Percentiles rank a stretch among this genome's conserved stretches.
Evolutionary conservation across 2,329 filamentous ascomycete species (phyloP).

Genomic region (Drechslerella stenobrocha): DNA sequence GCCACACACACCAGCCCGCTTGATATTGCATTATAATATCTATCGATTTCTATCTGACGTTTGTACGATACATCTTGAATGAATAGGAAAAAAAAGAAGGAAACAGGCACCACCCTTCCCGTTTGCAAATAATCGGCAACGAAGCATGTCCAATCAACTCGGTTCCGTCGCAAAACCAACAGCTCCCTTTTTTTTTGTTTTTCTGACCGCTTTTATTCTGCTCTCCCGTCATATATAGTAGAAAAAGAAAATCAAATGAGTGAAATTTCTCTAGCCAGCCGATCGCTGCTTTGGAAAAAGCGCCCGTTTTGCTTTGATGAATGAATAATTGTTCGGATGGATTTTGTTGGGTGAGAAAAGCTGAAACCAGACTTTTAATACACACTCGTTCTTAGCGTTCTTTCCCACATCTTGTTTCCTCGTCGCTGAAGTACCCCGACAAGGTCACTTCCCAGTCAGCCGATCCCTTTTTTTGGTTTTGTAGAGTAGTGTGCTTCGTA

Average conservation of each 20-base stretch:
- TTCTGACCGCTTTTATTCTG: constrained; percentile 7
- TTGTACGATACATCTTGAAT: constrained; percentile 2
- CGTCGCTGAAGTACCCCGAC: constrained; percentile 24
- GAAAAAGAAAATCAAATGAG: constrained; percentile 8
- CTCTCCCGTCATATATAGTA: constrained; percentile 14
- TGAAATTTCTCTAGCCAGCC: constrained; percentile 23
- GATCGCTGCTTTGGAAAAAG: constrained; percentile 26
- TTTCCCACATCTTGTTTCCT: constrained; percentile 21
- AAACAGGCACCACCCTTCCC: constrained; percentile 30
- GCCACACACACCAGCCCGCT: constrained; percentile 35
- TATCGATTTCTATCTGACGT: not conserved
- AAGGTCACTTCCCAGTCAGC: constrained; percentile 21
- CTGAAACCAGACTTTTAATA: constrained; percentile 29
- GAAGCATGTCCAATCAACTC: constrained; percentile 33
- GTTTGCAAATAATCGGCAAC: constrained; percentile 44
- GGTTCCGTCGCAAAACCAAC: too few species aligned
- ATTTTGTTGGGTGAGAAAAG: constrained; percentile 11
- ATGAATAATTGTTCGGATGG: constrained; percentile 8
- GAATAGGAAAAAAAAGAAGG: constrained; percentile 23
- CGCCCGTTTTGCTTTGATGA: constrained; percentile 44
- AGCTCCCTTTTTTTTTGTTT: constrained; percentile 20
- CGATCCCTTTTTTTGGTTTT: constrained; percentile 1
- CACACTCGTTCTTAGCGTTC: constrained; percentile 15
- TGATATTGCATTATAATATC: constrained; percentile 16
- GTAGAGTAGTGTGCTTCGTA: constrained; percentile 27